Evolutionary conservation across 768 basidiomycete genomes (phyloP).

Genomic region (Boletus sp.): DNA sequence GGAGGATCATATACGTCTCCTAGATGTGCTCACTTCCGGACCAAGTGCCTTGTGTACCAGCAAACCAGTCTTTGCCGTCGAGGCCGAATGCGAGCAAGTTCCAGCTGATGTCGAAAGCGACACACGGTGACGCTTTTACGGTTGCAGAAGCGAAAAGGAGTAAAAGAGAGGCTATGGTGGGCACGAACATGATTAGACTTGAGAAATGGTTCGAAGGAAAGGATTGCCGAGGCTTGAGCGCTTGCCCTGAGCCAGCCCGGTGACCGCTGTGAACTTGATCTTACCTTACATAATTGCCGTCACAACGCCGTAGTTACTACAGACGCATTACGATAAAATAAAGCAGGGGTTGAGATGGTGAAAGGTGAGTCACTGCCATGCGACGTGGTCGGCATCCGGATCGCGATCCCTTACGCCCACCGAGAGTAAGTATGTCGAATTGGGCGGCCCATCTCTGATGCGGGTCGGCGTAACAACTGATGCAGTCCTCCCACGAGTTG

Average conservation of each 20-base stretch:
- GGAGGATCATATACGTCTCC: background rate
- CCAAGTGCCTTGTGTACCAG: slow-evolving; percentile 74
- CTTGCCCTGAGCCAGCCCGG: background rate
- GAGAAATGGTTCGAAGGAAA: background rate
- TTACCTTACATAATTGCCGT: background rate
- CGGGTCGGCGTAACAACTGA: too few species aligned
- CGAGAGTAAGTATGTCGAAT: too few species aligned
- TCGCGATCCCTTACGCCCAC: too few species aligned
- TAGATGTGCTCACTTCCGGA: slow-evolving; percentile 41
- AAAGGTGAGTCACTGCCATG: too few species aligned
- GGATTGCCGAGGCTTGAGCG: too few species aligned
- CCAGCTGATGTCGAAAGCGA: slow-evolving; percentile 77
- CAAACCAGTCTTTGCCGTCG: slow-evolving; percentile 79
- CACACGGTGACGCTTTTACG: slow-evolving; percentile 53
- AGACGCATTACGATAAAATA: too few species aligned
- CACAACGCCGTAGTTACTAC: background rate
- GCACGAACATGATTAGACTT: slow-evolving; percentile 33
- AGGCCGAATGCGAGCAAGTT: slow-evolving; percentile 87
- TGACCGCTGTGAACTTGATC: background rate
- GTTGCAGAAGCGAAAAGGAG: slow-evolving; percentile 35
- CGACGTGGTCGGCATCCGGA: too few species aligned
- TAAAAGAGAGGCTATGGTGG: slow-evolving; percentile 56
- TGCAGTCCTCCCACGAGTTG: too few species aligned
- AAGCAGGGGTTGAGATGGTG: too few species aligned
- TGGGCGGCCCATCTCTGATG: too few species aligned